A percentile compares a stretch with the other conserved stretches of the same genome.
phyloP scores from a whole-genome alignment of 2,329 filamentous ascomycete genomes.

The Penicillium italicum region DNA sequence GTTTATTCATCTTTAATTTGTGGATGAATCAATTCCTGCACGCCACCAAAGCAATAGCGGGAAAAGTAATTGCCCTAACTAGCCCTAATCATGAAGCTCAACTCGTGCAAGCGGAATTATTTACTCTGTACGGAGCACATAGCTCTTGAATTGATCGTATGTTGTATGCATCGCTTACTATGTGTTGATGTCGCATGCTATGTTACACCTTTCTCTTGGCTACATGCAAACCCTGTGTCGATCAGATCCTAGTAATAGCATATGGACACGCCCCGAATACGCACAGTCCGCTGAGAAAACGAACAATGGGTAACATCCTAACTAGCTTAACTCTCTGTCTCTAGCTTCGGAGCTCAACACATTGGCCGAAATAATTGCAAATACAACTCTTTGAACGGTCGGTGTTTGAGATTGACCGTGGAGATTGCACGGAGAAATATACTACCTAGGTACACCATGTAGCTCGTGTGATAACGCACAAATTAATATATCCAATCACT shows the following conservation, averaged over 20 bases:
- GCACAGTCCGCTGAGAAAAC: neutral
- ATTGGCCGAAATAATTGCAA: neutral
- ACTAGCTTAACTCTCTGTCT: neutral
- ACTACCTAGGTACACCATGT: too few relatives aligned
- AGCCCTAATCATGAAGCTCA: neutral
- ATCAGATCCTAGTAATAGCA: conserved; percentile 3
- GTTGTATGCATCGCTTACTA: too few relatives aligned
- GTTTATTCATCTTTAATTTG: neutral
- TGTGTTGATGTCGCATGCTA: neutral
- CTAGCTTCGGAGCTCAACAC: neutral
- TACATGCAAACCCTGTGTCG: conserved; percentile 19
- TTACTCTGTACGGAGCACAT: too few relatives aligned
- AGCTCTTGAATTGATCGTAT: neutral
- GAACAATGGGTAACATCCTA: neutral
- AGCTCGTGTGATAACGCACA: neutral
- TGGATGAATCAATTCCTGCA: neutral
- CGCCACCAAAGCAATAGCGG: neutral
- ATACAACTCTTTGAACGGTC: neutral
- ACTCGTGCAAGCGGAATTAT: neutral
- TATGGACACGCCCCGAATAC: neutral
- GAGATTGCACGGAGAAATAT: neutral
- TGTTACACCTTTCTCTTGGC: conserved; percentile 12
- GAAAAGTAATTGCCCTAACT: neutral
- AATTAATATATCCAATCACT: neutral
- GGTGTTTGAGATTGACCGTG: neutral